Evolutionary conservation across 2,329 filamentous ascomycete species (phyloP), one percentile per base, ranked within the genome.

Genomic region (Paradendryphiella salina): DNA sequence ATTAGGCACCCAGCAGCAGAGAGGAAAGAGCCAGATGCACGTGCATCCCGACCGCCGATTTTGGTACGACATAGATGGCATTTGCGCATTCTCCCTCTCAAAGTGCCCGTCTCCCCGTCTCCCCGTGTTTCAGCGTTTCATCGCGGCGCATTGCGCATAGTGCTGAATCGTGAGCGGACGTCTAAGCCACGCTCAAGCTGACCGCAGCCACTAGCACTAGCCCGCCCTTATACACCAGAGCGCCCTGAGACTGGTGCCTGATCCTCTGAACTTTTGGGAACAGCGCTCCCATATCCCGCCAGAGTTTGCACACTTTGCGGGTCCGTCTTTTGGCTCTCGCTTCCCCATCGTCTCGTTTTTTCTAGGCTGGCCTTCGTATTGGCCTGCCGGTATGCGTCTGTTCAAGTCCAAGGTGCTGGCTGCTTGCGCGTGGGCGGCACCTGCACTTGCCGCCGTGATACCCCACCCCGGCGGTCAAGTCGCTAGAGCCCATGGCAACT

Each of bases 201-300:
- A 48, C 44, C 41, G 56, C 50, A 56, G 50, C 58, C 51, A 55
- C 45, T 34, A 29, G 44, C 44, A 39, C 37, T 48, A 18, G 41
- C 18, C 46, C 54, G 52, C 57, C 47, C 52, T 54, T 48, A 54
- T 44, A 38, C 33, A 39, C 34, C 40, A 37, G 21, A 48, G 39
- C 49, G 46, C 54, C 54, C 56, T 52, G 49, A 51, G 51, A 56
- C 67, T 64, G 69, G 69, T 70, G 69, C 69, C 69, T 71, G 65
- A 69, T 65, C 44, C 51, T 42, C 36, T 21, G 31, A 37, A 33
- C 33, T 42, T 41, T 51, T 47, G 57, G 49, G 52, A 57, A 59
- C 54, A 55, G 46, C 56, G 65, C 45, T 61, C 50, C 51, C 52
- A 53, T 55, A 49, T 50, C 52, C 55, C 49, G 42, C 46, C 52